Conservation (phyloP, 345 rosid genomes). For the Rhizophora mangle region DNA sequence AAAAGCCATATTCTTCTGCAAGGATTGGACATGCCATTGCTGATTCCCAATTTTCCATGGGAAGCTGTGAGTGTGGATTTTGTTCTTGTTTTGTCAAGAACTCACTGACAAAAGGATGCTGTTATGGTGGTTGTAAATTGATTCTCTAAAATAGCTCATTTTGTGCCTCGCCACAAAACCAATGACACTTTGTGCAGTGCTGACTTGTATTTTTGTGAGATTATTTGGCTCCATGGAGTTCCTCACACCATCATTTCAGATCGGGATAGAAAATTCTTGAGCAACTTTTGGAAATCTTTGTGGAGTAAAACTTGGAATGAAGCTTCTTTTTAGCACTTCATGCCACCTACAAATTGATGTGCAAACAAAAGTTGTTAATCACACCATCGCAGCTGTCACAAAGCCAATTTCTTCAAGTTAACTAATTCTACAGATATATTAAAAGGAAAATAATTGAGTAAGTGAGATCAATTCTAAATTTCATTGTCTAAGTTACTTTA, state of each 20-base stretch:
- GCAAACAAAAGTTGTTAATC: not conserved
- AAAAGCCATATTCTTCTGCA: not conserved
- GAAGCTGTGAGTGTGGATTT: conserved; percentile 7
- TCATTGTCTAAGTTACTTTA: too few species aligned
- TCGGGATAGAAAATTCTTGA: not conserved
- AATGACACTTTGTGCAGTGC: not conserved
- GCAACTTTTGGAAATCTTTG: not conserved
- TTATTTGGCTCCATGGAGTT: not conserved
- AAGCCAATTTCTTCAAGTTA: too few species aligned
- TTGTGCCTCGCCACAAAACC: not conserved
- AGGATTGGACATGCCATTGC: not conserved
- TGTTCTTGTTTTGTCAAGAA: not conserved
- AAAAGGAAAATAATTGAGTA: too few species aligned
- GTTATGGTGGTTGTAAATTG: not conserved
- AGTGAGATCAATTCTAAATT: too few species aligned
- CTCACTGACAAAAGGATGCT: not conserved
- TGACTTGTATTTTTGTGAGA: not conserved
- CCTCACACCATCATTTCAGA: not conserved
- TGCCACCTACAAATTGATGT: conserved; percentile 1
- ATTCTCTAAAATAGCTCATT: conserved; percentile 4
- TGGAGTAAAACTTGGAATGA: not conserved
- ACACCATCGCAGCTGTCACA: too few species aligned
- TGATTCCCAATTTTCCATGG: not conserved
- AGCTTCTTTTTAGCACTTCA: not conserved
- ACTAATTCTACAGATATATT: too few species aligned